Evolutionary conservation across 495 filamentous ascomycete species (phyloP).

Genomic region (Podospora conica): DNA sequence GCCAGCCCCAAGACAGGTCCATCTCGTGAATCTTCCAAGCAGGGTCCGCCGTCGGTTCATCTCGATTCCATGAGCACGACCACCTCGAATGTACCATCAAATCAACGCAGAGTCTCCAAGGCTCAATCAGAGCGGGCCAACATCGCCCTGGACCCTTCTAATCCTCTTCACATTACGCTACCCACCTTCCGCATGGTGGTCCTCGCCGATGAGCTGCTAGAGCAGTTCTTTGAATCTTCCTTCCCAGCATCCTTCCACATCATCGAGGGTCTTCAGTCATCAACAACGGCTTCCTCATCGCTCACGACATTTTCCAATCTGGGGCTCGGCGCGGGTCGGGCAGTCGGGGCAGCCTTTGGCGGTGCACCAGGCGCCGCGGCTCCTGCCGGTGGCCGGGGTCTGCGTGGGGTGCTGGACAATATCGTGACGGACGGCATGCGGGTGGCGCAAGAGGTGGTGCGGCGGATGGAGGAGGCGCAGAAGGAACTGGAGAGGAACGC

Average conservation of each 20-base stretch:
- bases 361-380: conserved; percentile 33
- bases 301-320: conserved; percentile 77
- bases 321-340: conserved; percentile 42
- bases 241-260: conserved; percentile 61
- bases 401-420: conserved; percentile 89
- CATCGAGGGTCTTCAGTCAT: conserved; percentile 37
- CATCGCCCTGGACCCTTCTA: conserved; percentile 81
- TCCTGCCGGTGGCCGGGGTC: conserved; percentile 58
- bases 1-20: conserved; percentile 33
- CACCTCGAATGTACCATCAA: conserved; percentile 6
- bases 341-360: conserved; percentile 34
- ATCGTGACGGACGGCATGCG: conserved; percentile 96
- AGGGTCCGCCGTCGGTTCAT: conserved; percentile 16
- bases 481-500: conserved; percentile 76
- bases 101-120: conserved; percentile 42
- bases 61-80: conserved; percentile 17
- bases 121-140: conserved; percentile 65
- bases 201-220: conserved; percentile 88
- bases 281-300: conserved; percentile 41
- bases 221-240: conserved; percentile 88
- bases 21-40: conserved; percentile 13
- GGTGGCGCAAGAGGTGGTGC: conserved; percentile 82
- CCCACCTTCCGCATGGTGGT: conserved; percentile 99
- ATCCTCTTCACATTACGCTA: conserved; percentile 90
- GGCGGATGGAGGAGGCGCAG: conserved; percentile 91